Conservation (phyloP, 2,329 filamentous ascomycete species). For the Achaetomium macrosporum region DNA sequence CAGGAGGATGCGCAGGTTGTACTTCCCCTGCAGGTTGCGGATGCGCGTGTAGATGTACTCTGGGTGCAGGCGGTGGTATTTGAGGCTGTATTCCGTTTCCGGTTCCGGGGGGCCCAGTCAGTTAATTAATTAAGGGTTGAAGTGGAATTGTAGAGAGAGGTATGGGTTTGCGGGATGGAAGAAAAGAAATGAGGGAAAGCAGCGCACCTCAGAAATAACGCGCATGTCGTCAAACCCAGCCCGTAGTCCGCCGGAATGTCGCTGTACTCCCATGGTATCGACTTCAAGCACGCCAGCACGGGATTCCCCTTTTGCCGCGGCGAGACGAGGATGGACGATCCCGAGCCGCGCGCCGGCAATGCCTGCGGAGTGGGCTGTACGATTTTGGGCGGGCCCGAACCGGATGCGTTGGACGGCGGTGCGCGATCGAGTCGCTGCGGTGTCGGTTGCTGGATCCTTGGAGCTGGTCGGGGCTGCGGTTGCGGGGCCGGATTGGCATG, state of each 20-base stretch:
- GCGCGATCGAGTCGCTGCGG: slow-evolving; percentile 52
- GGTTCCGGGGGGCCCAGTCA: background rate
- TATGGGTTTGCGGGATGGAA: background rate
- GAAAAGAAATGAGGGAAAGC: background rate
- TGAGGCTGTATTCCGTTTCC: slow-evolving; percentile 50
- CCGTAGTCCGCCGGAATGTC: slow-evolving; percentile 96
- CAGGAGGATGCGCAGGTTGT: slow-evolving; percentile 78
- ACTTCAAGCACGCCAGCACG: slow-evolving; percentile 73
- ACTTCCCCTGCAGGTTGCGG: slow-evolving; percentile 74
- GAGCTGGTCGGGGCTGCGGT: slow-evolving; percentile 31
- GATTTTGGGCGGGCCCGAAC: slow-evolving; percentile 46
- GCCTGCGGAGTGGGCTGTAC: slow-evolving; percentile 86
- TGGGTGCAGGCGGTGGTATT: slow-evolving; percentile 94
- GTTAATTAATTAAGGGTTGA: too few species aligned
- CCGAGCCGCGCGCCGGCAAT: slow-evolving; percentile 58
- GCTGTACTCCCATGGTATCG: slow-evolving; percentile 90
- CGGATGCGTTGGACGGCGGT: slow-evolving; percentile 35
- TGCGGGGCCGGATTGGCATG: slow-evolving; percentile 29
- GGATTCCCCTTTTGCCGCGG: slow-evolving; percentile 93
- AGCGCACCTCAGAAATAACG: slow-evolving; percentile 68
- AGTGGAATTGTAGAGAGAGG: background rate
- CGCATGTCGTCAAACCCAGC: slow-evolving; percentile 79
- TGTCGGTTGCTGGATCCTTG: slow-evolving; percentile 41
- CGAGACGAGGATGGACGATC: slow-evolving; percentile 81
- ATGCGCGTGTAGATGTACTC: slow-evolving; percentile 98